These are phyloP conservation scores for Sergeia podlipaevii DNA, from an alignment of 208 protist genomes.

Conservation along the genomic window DNA sequence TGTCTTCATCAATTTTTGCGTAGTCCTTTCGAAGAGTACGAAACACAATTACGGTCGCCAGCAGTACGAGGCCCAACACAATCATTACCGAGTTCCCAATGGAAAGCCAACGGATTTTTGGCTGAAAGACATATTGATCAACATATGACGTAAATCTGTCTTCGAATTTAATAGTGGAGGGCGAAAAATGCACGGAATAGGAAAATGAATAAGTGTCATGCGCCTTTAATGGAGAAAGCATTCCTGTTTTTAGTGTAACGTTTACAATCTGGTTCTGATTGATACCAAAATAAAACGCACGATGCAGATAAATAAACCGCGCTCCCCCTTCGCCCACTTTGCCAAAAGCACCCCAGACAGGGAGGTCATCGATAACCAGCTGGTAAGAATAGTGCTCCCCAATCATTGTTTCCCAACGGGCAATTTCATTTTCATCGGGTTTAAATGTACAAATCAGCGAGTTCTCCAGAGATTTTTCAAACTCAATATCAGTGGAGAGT, in stretches of 20 bases:
- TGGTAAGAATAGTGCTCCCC: conserved; percentile 44
- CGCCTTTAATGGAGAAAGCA: conserved; percentile 7
- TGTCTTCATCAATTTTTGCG: conserved; percentile 61
- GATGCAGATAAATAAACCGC: conserved; percentile 80
- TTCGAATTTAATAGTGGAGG: conserved; percentile 67
- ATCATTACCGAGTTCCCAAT: conserved; percentile 93
- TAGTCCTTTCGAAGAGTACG: conserved; percentile 84
- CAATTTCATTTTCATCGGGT: conserved; percentile 6
- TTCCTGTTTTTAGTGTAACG: conserved; percentile 50
- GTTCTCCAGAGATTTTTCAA: conserved; percentile 13
- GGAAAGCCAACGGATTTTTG: conserved; percentile 90
- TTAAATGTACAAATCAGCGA: conserved; percentile 37
- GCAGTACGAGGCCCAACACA: conserved; percentile 86
- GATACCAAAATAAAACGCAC: conserved; percentile 68
- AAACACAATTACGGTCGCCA: conserved; percentile 90
- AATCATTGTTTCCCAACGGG: conserved; percentile 21
- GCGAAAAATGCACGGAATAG: conserved; percentile 74
- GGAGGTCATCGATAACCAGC: conserved; percentile 56
- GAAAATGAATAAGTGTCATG: conserved; percentile 68
- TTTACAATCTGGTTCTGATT: conserved; percentile 65
- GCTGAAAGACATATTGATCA: conserved; percentile 87
- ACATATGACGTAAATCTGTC: conserved; percentile 89
- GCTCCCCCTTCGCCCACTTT: not conserved
- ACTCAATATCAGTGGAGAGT: conserved; percentile 47
- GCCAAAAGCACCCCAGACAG: conserved; percentile 44